Evolutionary conservation across 176 grass and related monocot species (phyloP).

Genomic region (Lolium multiflorum): DNA sequence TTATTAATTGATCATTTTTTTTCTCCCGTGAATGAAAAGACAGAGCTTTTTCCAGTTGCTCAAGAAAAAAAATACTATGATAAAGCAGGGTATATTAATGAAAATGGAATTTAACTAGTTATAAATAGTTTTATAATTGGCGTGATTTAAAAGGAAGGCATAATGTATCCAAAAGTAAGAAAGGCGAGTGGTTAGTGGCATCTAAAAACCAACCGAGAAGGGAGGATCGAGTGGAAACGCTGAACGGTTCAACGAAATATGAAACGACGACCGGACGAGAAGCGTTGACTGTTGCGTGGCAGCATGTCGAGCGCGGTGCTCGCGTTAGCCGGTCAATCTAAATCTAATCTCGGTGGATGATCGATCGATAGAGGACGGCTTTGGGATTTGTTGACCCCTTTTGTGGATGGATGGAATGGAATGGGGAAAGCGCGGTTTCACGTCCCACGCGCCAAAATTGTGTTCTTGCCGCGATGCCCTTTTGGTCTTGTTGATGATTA

Average conservation of each 20-base stretch:
- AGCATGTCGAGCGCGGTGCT: background rate
- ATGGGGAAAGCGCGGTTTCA: background rate
- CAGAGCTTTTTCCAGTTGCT: too few species aligned
- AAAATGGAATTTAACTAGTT: too few species aligned
- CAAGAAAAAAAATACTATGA: too few species aligned
- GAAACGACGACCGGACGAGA: background rate
- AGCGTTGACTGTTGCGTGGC: background rate
- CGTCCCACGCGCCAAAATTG: background rate
- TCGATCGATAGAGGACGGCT: background rate
- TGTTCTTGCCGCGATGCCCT: background rate
- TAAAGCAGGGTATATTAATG: too few species aligned
- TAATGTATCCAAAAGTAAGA: background rate
- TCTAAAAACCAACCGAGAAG: background rate
- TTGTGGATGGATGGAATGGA: background rate
- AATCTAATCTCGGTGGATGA: background rate
- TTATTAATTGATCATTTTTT: too few species aligned
- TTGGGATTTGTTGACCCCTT: background rate
- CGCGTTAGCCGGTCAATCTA: background rate
- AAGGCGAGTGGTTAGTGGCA: background rate
- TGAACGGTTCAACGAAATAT: background rate
- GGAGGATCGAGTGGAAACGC: background rate
- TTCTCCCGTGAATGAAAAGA: too few species aligned
- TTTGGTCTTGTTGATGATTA: background rate
- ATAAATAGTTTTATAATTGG: background rate
- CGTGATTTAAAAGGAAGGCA: background rate